phyloP scores from a whole-genome alignment of 345 rosid genomes.

The Alliaria petiolata region DNA sequence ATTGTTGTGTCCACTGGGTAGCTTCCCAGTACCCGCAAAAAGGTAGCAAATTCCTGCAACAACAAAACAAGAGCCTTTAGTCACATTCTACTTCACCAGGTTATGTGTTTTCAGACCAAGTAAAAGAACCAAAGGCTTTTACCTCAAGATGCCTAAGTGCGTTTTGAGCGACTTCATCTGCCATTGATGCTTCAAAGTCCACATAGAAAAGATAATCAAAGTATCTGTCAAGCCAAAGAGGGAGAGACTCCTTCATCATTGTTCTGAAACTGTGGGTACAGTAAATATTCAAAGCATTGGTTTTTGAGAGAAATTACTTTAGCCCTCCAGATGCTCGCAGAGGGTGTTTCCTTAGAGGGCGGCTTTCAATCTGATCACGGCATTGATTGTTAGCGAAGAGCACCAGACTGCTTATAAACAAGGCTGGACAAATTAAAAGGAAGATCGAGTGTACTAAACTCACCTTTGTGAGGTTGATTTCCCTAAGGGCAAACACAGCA shows the following conservation, averaged over 20 bases:
- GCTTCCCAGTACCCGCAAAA: constrained; percentile 93
- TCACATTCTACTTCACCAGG: neutral
- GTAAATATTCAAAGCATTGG: neutral
- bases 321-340: constrained; percentile 65
- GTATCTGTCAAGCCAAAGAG: constrained; percentile 40
- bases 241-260: neutral
- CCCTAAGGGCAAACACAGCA: constrained; percentile 90
- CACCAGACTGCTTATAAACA: neutral
- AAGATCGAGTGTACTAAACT: neutral
- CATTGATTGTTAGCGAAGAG: neutral
- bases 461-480: constrained; percentile 90
- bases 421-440: neutral
- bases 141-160: constrained; percentile 87
- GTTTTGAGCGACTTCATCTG: constrained; percentile 84
- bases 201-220: constrained; percentile 93
- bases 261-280: neutral
- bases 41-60: constrained; percentile 88
- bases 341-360: constrained; percentile 71
- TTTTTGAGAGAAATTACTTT: constrained; percentile 38
- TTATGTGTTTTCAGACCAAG: neutral
- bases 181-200: constrained; percentile 98
- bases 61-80: neutral
- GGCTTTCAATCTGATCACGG: constrained; percentile 81
- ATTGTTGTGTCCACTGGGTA: constrained; percentile 84
- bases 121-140: neutral